Evolutionary conservation across 2,329 filamentous ascomycete species (phyloP).

Genomic region (Ceratocystis diversiconidia): DNA sequence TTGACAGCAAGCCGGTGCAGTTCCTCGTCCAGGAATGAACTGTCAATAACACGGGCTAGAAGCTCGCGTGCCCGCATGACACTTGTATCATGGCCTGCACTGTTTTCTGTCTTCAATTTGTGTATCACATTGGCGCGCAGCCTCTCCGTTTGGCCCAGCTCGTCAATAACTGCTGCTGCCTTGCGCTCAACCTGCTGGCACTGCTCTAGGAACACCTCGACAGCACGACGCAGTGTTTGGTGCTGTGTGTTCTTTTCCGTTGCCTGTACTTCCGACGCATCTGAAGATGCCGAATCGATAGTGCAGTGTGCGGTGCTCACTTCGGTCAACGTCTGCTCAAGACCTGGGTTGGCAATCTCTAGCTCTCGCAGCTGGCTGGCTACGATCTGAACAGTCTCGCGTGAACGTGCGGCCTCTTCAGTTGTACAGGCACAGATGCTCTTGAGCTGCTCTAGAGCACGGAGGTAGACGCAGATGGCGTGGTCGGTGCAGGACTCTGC

Average conservation of each 20-base stretch:
- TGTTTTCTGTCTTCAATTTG: slow-evolving; percentile 14
- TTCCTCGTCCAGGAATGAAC: slow-evolving; percentile 10
- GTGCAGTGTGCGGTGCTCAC: background rate
- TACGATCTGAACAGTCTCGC: slow-evolving; percentile 9
- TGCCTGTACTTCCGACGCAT: background rate
- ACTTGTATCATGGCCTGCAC: slow-evolving; percentile 14
- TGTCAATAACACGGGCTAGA: slow-evolving; percentile 7
- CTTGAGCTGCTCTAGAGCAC: slow-evolving; percentile 25
- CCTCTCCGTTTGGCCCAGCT: slow-evolving; percentile 10
- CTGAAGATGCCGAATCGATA: background rate
- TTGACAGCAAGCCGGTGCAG: slow-evolving; percentile 9
- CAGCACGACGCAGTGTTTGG: slow-evolving; percentile 6
- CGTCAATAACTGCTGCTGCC: slow-evolving; percentile 2
- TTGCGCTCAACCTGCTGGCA: slow-evolving; percentile 9
- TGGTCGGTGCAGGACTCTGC: slow-evolving; percentile 15
- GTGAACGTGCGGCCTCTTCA: slow-evolving; percentile 5
- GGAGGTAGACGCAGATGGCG: slow-evolving; percentile 26
- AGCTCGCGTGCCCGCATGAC: slow-evolving; percentile 12
- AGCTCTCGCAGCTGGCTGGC: slow-evolving; percentile 13
- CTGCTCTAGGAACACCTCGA: slow-evolving; percentile 9
- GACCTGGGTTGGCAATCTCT: slow-evolving; percentile 11
- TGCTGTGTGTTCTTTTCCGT: background rate
- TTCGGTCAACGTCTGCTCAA: slow-evolving; percentile 11
- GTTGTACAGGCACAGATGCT: slow-evolving; percentile 1
- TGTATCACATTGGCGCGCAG: slow-evolving; percentile 11